Evolutionary conservation across 352 stramenopile species (phyloP), one percentile per base, ranked within the genome.

Genomic region (Phytophthora lateralis): DNA sequence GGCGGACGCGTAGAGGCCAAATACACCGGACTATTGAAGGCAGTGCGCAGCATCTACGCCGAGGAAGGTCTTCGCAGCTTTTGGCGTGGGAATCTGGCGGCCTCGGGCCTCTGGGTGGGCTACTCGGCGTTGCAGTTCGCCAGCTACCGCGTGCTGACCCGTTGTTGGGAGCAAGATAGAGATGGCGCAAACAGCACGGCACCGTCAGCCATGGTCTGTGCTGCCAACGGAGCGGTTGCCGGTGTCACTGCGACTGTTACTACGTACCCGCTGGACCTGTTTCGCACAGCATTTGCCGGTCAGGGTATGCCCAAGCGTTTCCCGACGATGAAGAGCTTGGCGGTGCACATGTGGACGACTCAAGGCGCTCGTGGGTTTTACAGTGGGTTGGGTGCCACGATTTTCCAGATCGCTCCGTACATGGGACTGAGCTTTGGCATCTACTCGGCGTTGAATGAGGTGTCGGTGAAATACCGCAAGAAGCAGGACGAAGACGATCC

Each of bases 351-450:
- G 34, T 90, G 88, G 59, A 66, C 70, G 37, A 82, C 80, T 24
- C 80, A 88, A 20, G 93, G 94, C 17, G 6, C 90, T 11, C 55
- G 66, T 37, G 95, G 90, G 1, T 97, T 99, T 51, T 99, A 96
- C 73, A 93, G 91, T 47, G 96, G 96, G 4, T 62, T 91, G 26
- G 69, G 75, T 20, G 84, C 95, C 10, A 90, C 91, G 30, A 60
- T 98, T 3, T 82, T 96, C 50, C 90, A 97, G 68, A 98, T 99
- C 64, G 82, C 95, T 17, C 96, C 96, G 12, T 98, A 98, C 75
- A 98, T 98, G 90, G 96, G 96, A 0, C 66, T 98, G 10, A 98
- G 94, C 65, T 99, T 99, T 80, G 77, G 88, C 18, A 89, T 98
- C 49, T 98, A 98, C 71, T 71, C 78, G 37, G 75, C 66, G 15